A percentile compares a stretch with the other conserved stretches of the same genome.
Evolutionary conservation across 2,329 filamentous ascomycete species (phyloP).

Genomic region (Leptographium procerum): DNA sequence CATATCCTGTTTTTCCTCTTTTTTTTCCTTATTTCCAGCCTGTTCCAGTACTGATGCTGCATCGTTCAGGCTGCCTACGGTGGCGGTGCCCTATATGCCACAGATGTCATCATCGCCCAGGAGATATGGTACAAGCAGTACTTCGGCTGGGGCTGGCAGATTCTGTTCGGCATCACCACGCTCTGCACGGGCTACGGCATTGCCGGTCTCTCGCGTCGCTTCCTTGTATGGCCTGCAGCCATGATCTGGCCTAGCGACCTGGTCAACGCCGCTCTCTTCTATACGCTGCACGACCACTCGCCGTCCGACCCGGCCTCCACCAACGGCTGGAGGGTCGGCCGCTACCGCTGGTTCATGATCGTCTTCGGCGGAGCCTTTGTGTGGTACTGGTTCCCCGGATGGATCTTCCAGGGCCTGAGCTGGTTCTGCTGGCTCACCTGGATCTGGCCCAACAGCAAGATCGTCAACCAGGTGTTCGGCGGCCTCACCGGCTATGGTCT

Average conservation of each 20-base stretch:
- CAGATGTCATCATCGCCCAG: slow-evolving; percentile 39
- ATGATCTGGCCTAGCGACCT: slow-evolving; percentile 55
- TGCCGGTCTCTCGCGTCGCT: slow-evolving; percentile 47
- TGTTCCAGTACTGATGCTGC: slow-evolving; percentile 9
- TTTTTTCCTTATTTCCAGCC: background rate
- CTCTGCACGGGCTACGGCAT: slow-evolving; percentile 54
- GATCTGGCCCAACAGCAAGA: slow-evolving; percentile 33
- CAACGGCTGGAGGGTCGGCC: slow-evolving; percentile 52
- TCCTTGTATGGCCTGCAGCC: slow-evolving; percentile 48
- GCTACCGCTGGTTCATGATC: slow-evolving; percentile 51
- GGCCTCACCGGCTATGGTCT: slow-evolving; percentile 26
- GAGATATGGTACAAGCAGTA: slow-evolving; percentile 39
- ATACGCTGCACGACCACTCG: slow-evolving; percentile 51
- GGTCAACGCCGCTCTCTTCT: slow-evolving; percentile 51
- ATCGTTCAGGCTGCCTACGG: slow-evolving; percentile 48
- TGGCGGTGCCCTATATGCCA: slow-evolving; percentile 45
- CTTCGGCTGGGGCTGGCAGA: slow-evolving; percentile 47
- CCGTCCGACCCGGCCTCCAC: slow-evolving; percentile 36
- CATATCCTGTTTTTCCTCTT: background rate
- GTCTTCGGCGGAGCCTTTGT: slow-evolving; percentile 39
- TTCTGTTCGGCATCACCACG: slow-evolving; percentile 48
- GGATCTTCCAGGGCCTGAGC: slow-evolving; percentile 37
- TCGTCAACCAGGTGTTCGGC: slow-evolving; percentile 37
- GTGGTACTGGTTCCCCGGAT: slow-evolving; percentile 47
- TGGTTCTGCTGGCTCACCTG: slow-evolving; percentile 33